Evolutionary conservation across 2,329 filamentous ascomycete species (phyloP), one percentile per base, ranked within the genome.

Genomic region (Aureobasidium subglaciale): DNA sequence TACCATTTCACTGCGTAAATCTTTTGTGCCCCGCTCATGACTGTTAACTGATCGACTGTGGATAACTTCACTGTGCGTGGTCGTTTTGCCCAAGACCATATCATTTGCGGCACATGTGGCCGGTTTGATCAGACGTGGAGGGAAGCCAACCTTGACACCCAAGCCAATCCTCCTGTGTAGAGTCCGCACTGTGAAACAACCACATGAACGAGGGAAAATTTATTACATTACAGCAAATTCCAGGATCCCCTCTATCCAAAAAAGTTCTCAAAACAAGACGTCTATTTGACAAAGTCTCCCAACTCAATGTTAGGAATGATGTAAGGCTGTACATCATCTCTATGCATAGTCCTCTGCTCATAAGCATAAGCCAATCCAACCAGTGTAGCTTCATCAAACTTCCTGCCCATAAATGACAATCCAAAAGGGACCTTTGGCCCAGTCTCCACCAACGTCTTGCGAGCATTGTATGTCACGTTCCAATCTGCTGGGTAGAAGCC

Each of bases 331-430:
- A 79, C 68, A 58, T 72, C 73, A 37, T 68, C 62, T 46, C 81
- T 70, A 10, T 75, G 71, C 62, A 70, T 67, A 2, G 78, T 85
- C 59, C 74, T 71, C 70, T 86, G 81, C 71, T 89, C 85, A 68
- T 82, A 87, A 4, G 82, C 84, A 72, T 85, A 87, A 6, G 84
- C 85, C 64, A 83, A 77, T 0, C 79, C 80, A 56, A 88, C 80
- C 60, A 89, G 63, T 27, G 68, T 74, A 62, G 78, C 79, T 66
- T 88, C 85, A 32, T 75, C 79, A 71, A 80, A 88, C 46, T 75
- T 75, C 2, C 68, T 68, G 0, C 84, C 86, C 42, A 86, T 70
- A 62, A 88, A 87, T 7, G 75, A 75, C 10, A 88, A 68, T 0
- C 85, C 85, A 63, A 86, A 85, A 2, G 75, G 75, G 1, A 82